Percentiles rank a stretch among this genome's conserved stretches.
Conservation (phyloP, 139 green algal species). For the Chlamydomonas applanata region DNA sequence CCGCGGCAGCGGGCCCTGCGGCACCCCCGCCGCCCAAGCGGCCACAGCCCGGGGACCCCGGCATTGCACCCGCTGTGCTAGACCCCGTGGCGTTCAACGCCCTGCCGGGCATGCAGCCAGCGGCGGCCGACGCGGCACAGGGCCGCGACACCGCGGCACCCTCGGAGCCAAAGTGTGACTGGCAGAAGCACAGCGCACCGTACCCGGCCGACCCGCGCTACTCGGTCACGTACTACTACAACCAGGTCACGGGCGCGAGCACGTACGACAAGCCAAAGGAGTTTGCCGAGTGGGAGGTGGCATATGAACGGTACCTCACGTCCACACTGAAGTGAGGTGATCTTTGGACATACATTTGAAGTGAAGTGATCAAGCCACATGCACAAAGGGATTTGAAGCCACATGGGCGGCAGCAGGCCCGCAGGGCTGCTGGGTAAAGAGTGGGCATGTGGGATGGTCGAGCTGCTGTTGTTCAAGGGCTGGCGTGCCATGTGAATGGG, state of each 20-base stretch:
- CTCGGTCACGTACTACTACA: constrained; percentile 45
- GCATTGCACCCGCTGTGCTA: constrained; percentile 7
- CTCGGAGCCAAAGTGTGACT: constrained; percentile 23
- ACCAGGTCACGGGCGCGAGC: constrained; percentile 28
- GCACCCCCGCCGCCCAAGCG: not conserved
- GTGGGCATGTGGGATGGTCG: too few relatives aligned
- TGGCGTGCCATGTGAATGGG: too few relatives aligned
- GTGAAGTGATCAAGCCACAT: too few relatives aligned
- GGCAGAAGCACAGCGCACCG: constrained; percentile 30
- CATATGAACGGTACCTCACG: constrained; percentile 19
- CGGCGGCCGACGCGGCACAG: constrained; percentile 19
- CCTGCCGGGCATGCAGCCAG: constrained; percentile 27
- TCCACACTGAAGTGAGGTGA: not conserved
- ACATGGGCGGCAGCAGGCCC: too few relatives aligned
- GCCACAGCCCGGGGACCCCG: constrained; percentile 9
- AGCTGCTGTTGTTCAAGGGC: too few relatives aligned
- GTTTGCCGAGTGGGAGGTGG: constrained; percentile 34
- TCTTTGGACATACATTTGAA: too few relatives aligned
- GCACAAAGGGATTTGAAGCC: too few relatives aligned
- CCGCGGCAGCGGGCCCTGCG: not conserved
- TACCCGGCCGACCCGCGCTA: constrained; percentile 26
- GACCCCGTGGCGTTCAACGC: not conserved
- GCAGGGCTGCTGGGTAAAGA: too few relatives aligned
- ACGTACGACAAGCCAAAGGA: constrained; percentile 47
- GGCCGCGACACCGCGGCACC: not conserved